Base-by-base conservation (phyloP, 805 yeast genomes). In the Komagataella populi region DNA sequence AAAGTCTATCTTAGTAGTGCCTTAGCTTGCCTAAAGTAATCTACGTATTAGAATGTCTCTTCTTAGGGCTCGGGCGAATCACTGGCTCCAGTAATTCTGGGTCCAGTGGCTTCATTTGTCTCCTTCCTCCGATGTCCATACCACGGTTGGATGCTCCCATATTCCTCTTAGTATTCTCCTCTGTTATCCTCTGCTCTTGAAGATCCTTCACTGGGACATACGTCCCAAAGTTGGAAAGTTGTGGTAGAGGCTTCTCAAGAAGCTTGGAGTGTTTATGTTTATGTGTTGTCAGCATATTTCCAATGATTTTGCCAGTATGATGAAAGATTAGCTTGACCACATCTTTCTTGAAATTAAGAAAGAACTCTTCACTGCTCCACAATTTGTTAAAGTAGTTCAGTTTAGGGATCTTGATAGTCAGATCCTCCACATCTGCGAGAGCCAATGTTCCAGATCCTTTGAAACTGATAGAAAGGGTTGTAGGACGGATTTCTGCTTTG, bases 301-400 rank as follows among this genome's bases (percentile, higher is more conserved):
- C 81, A 43, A 90, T 62, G 49, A 91, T 77, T 53, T 82, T 80
- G 2, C 96, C 96, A 0, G 90, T 75, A 57, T 84, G 88, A 47
- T 70, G 71, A 51, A 84, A 57, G 17, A 84, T 63, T 1, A 81
- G 70, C 60, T 74, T 80, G 45, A 81, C 65, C n/a, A 83, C 59
- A 45, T 80, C 81, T 59, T 79, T 83, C 61, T 83, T 81, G 51
- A 90, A 60, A 30, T 77, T 72, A 58, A 75, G 59, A 2, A 83
- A 70, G 45, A 90, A 67, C 57, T 90, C 97, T 51, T 80, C 70
- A 49, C 78, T 70, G 1, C 89, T 80, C 86, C 95, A 83, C 3
- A 84, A 74, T 68, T 78, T 78, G 62, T 84, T 80, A 39, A 65
- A 59, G 58, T 84, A 78, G 49, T 67, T 63, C 50, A 87, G 65